Conservation (phyloP, 495 filamentous ascomycete genomes). For the Tuber brumale region DNA sequence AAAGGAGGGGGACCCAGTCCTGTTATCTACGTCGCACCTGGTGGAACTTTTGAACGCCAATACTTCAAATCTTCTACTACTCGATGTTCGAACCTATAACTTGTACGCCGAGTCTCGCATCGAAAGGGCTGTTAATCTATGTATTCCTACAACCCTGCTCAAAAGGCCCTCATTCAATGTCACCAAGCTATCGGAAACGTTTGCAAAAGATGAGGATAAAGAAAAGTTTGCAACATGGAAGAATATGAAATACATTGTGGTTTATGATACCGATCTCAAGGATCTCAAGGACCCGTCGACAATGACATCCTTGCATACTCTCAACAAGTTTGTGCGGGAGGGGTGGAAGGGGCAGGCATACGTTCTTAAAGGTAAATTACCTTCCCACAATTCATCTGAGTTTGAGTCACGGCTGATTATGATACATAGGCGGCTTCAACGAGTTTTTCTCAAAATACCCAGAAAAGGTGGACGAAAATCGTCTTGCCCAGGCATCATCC, state of each 20-base stretch:
- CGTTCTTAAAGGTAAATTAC: conserved; percentile 55
- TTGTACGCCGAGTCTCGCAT: conserved; percentile 73
- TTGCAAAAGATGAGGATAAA: conserved; percentile 67
- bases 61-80: conserved; percentile 57
- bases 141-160: conserved; percentile 87
- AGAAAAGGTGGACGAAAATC: conserved; percentile 48
- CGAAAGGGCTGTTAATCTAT: conserved; percentile 74
- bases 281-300: conserved; percentile 70
- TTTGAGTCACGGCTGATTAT: conserved; percentile 13
- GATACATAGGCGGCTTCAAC: conserved; percentile 48
- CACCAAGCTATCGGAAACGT: conserved; percentile 81
- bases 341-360: conserved; percentile 68
- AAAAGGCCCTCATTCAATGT: conserved; percentile 88
- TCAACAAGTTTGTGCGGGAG: conserved; percentile 86
- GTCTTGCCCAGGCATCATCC: conserved; percentile 45
- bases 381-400: conserved; percentile 32
- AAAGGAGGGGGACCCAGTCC: conserved; percentile 46
- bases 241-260: conserved; percentile 65
- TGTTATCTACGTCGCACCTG: conserved; percentile 61
- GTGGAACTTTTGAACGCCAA: conserved; percentile 55
- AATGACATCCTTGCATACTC: conserved; percentile 64
- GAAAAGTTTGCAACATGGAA: conserved; percentile 71
- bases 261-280: conserved; percentile 74
- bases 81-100: conserved; percentile 85
- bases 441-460: conserved; percentile 49